phyloP scores from a whole-genome alignment of 2,329 filamentous ascomycete species.

The Nannizzia gypsea region DNA sequence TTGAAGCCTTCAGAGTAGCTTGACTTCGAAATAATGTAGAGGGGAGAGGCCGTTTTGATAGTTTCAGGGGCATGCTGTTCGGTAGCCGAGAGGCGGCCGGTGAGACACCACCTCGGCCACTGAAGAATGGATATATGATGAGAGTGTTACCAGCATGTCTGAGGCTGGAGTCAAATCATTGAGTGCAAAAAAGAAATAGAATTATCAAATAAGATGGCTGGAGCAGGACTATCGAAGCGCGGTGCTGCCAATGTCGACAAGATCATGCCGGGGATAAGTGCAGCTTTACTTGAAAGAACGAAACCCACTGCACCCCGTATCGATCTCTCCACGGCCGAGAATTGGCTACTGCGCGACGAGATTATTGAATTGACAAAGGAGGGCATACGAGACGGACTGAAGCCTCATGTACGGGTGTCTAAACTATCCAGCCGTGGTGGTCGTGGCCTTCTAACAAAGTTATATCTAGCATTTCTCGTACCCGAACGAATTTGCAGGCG shows the following conservation, averaged over 20 bases:
- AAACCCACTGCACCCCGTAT: not conserved
- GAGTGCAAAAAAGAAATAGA: not conserved
- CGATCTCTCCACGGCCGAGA: not conserved
- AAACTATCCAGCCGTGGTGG: not conserved
- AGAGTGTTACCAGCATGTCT: not conserved
- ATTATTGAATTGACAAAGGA: not conserved
- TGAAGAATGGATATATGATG: not conserved
- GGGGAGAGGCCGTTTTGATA: not conserved
- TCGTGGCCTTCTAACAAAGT: not conserved
- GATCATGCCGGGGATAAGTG: not conserved
- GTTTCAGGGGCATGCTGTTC: not conserved
- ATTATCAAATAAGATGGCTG: not conserved
- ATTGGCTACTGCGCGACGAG: not conserved
- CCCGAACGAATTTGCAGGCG: not conserved
- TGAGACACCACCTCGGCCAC: not conserved
- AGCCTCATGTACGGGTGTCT: not conserved
- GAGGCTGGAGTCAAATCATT: not conserved
- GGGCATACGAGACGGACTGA: not conserved
- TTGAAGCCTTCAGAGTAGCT: not conserved
- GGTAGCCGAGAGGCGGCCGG: too few relatives aligned
- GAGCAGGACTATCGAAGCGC: not conserved
- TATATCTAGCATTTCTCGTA: not conserved
- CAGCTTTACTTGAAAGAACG: not conserved
- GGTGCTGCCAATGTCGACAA: not conserved
- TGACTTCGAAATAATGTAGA: not conserved